Evolutionary conservation across 1,284 basidiomycete species (phyloP), one percentile per base, ranked within the genome.

Genomic region (Vanrija humicola): DNA sequence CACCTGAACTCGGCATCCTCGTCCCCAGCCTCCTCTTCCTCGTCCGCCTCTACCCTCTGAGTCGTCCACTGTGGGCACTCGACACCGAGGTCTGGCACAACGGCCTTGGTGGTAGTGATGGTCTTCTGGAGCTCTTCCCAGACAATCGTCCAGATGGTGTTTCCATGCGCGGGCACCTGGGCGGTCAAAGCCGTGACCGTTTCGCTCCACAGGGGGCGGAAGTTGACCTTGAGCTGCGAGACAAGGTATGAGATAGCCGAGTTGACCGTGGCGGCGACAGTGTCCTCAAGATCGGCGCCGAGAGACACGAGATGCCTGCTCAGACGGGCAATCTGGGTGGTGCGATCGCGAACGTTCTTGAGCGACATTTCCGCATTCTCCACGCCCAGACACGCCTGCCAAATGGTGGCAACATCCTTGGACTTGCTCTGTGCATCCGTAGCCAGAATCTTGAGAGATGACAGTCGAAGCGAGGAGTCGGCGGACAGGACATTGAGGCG

Each of bases 131-230:
- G 58, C 66, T 93, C 85, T 1, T 70, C 70, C 67, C 88, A 91
- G 7, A 90, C 64, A 7, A 86, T 70, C 1, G 66, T 56, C 93
- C 93, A 96, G 0, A 91, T 82, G 0, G 81, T 58, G 61, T 89
- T 84, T 0, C 83, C 84, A 59, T 85, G 85, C 19, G 82, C 76
- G 34, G 81, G 78, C 0, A 83, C 77, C 38, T 92, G 71, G 0
- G 79, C 76, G 0, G 83, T 81, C 2, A 97, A 75, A 0, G 88
- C 85, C 7, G 82, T 81, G 16, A 85, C 82, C 2, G 90, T 84
- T n/a, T 92, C 87, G 6, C 83, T 82, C 88, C 92, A 98, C 12
- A 95, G 67, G 0, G 94, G 94, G 34, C 89, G 83, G 46, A 96
- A 79, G 71, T 92, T 92, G 63, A 96, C 87, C 77, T 96, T 96